phyloP scores from a whole-genome alignment of 305 asterid genomes.

The Solanum hybrid region DNA sequence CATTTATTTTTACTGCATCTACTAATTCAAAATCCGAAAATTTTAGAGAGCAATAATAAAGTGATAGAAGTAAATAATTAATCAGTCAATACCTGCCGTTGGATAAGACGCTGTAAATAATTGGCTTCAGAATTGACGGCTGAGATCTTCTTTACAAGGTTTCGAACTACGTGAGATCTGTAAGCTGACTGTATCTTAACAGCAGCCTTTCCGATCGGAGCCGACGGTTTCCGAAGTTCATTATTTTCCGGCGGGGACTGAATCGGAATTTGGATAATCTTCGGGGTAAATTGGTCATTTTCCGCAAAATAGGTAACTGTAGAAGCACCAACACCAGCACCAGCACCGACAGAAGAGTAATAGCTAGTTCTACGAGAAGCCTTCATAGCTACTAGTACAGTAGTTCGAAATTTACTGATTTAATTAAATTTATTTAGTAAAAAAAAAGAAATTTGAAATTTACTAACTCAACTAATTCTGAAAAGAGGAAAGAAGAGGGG shows the following conservation, averaged over 20 bases:
- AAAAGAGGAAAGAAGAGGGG: neutral
- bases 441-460: neutral
- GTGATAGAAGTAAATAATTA: neutral
- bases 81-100: constrained; percentile 50
- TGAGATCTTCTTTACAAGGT: constrained; percentile 51
- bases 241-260: constrained; percentile 14
- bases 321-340: constrained; percentile 1
- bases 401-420: neutral
- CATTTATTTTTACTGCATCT: neutral
- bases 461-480: neutral
- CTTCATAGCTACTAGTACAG: constrained; percentile 24
- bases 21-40: neutral
- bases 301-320: constrained; percentile 20
- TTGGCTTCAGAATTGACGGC: constrained; percentile 68
- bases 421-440: neutral
- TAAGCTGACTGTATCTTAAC: constrained; percentile 64
- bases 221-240: neutral
- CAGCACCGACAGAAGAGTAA: constrained; percentile 19
- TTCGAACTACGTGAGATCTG: constrained; percentile 52
- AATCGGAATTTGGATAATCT: constrained; percentile 27
- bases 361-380: constrained; percentile 24
- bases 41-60: neutral
- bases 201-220: constrained; percentile 21
- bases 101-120: constrained; percentile 63
- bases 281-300: constrained; percentile 31